Base-by-base conservation (phyloP, 176 grass and related monocot species). In the Elymus sibiricus region DNA sequence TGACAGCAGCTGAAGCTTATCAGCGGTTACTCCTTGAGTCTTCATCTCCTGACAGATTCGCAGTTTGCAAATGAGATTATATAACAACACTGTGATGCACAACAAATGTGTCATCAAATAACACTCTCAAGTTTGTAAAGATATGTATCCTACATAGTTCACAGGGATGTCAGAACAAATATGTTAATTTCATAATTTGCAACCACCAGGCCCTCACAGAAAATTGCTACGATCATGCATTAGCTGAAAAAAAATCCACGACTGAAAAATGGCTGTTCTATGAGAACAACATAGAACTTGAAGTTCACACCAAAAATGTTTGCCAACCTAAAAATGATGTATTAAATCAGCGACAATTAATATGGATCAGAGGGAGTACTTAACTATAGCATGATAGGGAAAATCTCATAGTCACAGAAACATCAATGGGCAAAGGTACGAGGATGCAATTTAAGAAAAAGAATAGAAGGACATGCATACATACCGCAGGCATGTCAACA, bases 401-500 rank as follows among this genome's bases (percentile, higher is more conserved):
- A 86, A 56, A 14, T 28, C 16, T 72, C 59, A 29, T 29, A 19
- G n/a, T 72, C 29, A 86, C 26, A 35, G 25, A 67, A 29, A 82
- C 26, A 56, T 31, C 25, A 69, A 40, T 71, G 42, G 32, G 9
- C 32, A 84, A 70, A 59, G 24, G 53, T 7, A 78, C 40, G 74
- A 60, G 64, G 84, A 87, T 43, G 35, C 16, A 84, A 44, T 27
- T 58, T 19, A 55, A 10, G 46, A 80, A 63, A 74, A 38, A 84
- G 24, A 76, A 63, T 81, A 66, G 32, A 79, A 70, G 81, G 77
- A 15, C 5, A 89, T 31, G 55, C 42, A 82, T 68, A 85, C 91
- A 86, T 32, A 98, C 93, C 46, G 86, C 70, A 70, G 96, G 96
- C 96, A 98, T 98, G 63, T 98, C 93, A 26, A 98, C 93, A 44